These are phyloP conservation scores for Penicillium paxilli DNA, from an alignment of 495 filamentous ascomycete species.

Conservation along the genomic window DNA sequence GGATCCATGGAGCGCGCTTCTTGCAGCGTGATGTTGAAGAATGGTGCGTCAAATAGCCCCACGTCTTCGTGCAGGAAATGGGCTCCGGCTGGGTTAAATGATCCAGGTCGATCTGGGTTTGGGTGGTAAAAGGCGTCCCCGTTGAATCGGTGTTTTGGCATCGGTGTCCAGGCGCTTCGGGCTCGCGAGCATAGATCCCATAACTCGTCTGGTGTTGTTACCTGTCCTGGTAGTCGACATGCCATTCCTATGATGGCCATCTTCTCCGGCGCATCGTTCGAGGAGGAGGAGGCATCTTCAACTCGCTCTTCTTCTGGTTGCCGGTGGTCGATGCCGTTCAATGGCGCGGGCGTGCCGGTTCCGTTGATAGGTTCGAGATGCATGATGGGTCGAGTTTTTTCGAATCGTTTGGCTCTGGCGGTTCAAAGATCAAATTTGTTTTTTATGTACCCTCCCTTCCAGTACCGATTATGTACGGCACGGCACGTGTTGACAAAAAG, in stretches of 20 bases:
- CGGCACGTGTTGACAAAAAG: slow-evolving; percentile 4
- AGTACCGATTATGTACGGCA: not conserved
- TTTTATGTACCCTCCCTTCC: slow-evolving; percentile 12
- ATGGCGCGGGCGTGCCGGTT: slow-evolving; percentile 13
- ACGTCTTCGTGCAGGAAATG: slow-evolving; percentile 53
- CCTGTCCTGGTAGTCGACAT: slow-evolving; percentile 49
- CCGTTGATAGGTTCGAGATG: slow-evolving; percentile 22
- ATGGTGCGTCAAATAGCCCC: slow-evolving; percentile 55
- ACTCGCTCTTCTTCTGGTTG: slow-evolving; percentile 1
- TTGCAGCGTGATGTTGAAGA: slow-evolving; percentile 47
- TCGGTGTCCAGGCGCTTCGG: slow-evolving; percentile 28
- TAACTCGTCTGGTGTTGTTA: slow-evolving; percentile 54
- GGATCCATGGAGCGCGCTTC: slow-evolving; percentile 50
- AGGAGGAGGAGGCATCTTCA: too few species aligned
- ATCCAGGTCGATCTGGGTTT: slow-evolving; percentile 27
- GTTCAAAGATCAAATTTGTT: slow-evolving; percentile 12
- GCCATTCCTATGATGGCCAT: slow-evolving; percentile 51
- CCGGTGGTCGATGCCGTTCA: not conserved
- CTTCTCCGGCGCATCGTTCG: slow-evolving; percentile 19
- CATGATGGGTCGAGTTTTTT: slow-evolving; percentile 8
- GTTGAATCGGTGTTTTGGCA: slow-evolving; percentile 40
- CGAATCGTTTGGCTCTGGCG: not conserved
- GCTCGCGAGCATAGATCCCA: slow-evolving; percentile 50
- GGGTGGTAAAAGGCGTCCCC: slow-evolving; percentile 46
- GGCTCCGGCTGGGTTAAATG: slow-evolving; percentile 20